These are phyloP conservation scores for Pyrus hybrid DNA, from an alignment of 331 rosid genomes.

Conservation along the genomic window DNA sequence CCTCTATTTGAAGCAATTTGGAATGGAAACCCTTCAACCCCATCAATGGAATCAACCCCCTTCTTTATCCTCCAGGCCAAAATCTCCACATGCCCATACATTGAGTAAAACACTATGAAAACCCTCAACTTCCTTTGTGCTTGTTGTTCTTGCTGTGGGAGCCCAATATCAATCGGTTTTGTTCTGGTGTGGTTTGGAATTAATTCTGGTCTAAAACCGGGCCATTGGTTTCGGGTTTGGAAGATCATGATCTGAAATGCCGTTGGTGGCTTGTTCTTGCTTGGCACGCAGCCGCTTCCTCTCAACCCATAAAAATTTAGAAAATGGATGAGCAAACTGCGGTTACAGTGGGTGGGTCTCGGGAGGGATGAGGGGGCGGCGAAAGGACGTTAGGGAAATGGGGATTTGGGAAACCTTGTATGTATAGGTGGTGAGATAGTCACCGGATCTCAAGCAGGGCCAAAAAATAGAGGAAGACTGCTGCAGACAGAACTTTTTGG, in stretches of 20 bases:
- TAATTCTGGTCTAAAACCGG: constrained; percentile 23
- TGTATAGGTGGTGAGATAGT: too few species aligned
- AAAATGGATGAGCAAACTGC: too few species aligned
- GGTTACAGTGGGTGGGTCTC: too few species aligned
- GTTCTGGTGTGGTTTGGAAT: constrained; percentile 7
- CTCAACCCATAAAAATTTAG: constrained; percentile 33
- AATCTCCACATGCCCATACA: constrained; percentile 74
- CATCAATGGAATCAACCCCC: constrained; percentile 66
- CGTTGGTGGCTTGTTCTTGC: constrained; percentile 44
- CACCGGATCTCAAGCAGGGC: too few species aligned
- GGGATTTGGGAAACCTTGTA: too few species aligned
- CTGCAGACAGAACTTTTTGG: too few species aligned
- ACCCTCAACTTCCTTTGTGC: constrained; percentile 32
- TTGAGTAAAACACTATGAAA: constrained; percentile 70
- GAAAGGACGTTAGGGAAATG: too few species aligned
- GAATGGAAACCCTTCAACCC: constrained; percentile 60
- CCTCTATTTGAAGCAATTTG: background rate
- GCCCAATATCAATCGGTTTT: constrained; percentile 15
- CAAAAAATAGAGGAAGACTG: too few species aligned
- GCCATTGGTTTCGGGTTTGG: constrained; percentile 18
- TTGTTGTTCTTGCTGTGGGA: constrained; percentile 5
- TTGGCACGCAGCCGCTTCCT: constrained; percentile 71
- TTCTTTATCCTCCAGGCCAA: constrained; percentile 52
- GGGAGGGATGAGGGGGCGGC: too few species aligned
- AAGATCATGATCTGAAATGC: constrained; percentile 17